phyloP scores from a whole-genome alignment of 2,329 filamentous ascomycete species.

The Ophiostoma australiae region DNA sequence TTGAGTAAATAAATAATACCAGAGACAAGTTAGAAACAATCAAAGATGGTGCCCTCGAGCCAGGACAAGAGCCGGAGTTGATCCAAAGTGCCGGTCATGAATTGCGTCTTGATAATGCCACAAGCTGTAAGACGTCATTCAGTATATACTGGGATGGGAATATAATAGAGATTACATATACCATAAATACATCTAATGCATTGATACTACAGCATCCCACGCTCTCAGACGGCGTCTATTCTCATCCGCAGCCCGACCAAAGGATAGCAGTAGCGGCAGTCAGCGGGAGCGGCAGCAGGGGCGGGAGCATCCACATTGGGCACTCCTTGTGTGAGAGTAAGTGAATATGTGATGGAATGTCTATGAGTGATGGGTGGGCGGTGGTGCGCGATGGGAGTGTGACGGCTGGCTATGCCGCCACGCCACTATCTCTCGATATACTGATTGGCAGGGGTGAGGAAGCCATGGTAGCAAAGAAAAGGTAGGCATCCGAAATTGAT shows the following conservation, averaged over 20 bases:
- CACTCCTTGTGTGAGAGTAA: not conserved
- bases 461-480: not conserved
- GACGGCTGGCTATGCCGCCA: not conserved
- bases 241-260: not conserved
- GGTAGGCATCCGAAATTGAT: too few relatives aligned
- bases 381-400: not conserved
- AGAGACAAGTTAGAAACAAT: not conserved
- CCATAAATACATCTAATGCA: not conserved
- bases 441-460: not conserved
- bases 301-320: constrained; percentile 12
- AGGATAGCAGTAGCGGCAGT: not conserved
- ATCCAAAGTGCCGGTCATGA: not conserved
- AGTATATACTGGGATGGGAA: too few relatives aligned
- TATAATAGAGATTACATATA: too few relatives aligned
- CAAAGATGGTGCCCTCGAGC: too few relatives aligned
- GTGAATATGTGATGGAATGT: not conserved
- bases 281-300: not conserved
- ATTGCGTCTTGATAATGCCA: not conserved
- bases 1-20: not conserved
- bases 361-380: too few relatives aligned
- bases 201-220: not conserved
- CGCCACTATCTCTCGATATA: not conserved
- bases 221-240: not conserved
- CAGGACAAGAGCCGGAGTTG: too few relatives aligned
- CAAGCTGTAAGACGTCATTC: too few relatives aligned